Base-by-base conservation (phyloP, 2,329 filamentous ascomycete species). In the Talaromyces sp. region DNA sequence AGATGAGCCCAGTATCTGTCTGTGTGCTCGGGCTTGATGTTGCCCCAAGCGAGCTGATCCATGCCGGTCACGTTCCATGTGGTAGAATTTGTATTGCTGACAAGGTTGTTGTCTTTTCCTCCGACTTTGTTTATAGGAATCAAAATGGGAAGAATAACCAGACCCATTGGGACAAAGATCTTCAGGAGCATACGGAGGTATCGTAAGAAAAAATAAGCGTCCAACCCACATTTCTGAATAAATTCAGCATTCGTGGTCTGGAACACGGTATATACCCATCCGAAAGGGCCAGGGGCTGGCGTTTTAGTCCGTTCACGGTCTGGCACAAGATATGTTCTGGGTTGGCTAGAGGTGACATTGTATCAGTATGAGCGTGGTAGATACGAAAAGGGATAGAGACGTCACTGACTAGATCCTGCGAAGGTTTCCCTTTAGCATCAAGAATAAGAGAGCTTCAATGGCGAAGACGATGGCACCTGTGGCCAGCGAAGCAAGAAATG, bases 141-240 rank as follows among this genome's bases (percentile, higher is more conserved):
- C 50, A 99, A 81, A 27, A 97, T 90, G 0, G 95, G 95, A 62
- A 97, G 82, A 33, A 96, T 89, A 60, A 97, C 73, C 31, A 87
- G 70, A 13, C 90, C 88, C 64, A 97, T 87, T 1, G 95, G 93
- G 45, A 96, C 80, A 75, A 99, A 98, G 68, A 99, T 96, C 74
- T 97, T 89, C 50, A 98, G 85, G 5, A 98, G 86, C 73, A 91
- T 90, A 67, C 90, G 88, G 31, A 93, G 85, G 73, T 97, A 99
- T 68, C 96, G 90, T 1, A 99, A 84, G 77, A 99, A 99, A 82
- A 98, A 97, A 80, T 97, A 99, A 73, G 94, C 93, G 75, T 99
- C 95, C 10, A 99, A 86, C 19, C 95, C 95, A 70, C 94, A 97
- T 78, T 97, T 96, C 62, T 94, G 90, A 72, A 99, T 96, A 70